Conservation (phyloP, 805 yeast genomes). For the Candida andamanensis region DNA sequence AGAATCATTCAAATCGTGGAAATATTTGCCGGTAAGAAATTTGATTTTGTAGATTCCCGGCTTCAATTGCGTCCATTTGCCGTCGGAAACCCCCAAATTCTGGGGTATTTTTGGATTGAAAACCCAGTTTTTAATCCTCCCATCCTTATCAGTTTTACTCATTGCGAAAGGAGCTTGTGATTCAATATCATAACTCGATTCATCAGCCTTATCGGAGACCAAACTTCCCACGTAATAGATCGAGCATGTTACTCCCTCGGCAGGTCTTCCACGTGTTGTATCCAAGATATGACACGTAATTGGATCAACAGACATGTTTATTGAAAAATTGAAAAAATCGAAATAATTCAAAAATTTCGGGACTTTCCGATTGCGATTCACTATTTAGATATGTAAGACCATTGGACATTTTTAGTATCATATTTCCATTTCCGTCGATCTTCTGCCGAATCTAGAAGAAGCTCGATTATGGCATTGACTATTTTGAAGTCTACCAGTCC, state of each 20-base stretch:
- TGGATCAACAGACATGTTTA: conserved; percentile 39
- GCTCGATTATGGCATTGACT: conserved; percentile 24
- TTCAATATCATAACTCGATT: conserved; percentile 23
- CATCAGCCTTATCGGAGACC: conserved; percentile 18
- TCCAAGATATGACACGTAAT: conserved; percentile 89
- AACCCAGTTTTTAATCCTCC: conserved; percentile 70
- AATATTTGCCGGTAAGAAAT: conserved; percentile 71
- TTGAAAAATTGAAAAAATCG: conserved; percentile 1
- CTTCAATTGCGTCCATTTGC: conserved; percentile 40
- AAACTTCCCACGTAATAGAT: conserved; percentile 37
- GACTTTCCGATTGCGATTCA: background rate
- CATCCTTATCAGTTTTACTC: conserved; percentile 73
- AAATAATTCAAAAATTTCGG: background rate
- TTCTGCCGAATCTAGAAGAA: conserved; percentile 12
- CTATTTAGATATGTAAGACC: conserved; percentile 10
- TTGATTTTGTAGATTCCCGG: conserved; percentile 73
- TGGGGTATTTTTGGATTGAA: conserved; percentile 33
- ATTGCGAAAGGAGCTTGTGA: conserved; percentile 49
- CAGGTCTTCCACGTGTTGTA: conserved; percentile 81
- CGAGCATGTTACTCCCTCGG: conserved; percentile 66
- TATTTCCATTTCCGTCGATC: conserved; percentile 21
- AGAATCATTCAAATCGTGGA: conserved; percentile 25
- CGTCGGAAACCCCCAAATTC: conserved; percentile 4
- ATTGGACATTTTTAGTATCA: conserved; percentile 13
- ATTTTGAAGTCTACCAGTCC: conserved; percentile 14